phyloP scores from a whole-genome alignment of 2,329 filamentous ascomycete genomes.

The Whalleya microplaca region DNA sequence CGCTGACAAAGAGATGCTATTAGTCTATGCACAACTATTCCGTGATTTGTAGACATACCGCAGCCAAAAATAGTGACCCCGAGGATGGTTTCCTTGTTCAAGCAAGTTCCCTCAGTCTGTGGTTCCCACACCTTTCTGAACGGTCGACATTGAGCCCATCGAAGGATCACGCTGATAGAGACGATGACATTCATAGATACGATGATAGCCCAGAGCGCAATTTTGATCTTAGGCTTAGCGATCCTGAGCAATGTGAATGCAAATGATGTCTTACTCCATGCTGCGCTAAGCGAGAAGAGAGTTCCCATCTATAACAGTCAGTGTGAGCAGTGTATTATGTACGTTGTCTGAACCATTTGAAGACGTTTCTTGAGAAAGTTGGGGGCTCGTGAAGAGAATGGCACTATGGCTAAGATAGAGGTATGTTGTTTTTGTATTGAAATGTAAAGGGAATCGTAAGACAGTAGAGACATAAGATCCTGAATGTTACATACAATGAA shows the following conservation, averaged over 20 bases:
- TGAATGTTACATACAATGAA: conserved; percentile 13
- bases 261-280: conserved; percentile 46
- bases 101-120: conserved; percentile 16
- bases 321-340: neutral
- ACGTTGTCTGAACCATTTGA: neutral
- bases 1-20: conserved; percentile 12
- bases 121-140: conserved; percentile 16
- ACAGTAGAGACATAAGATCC: neutral
- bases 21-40: neutral
- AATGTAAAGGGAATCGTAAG: too few relatives aligned
- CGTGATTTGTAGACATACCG: conserved; percentile 8
- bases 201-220: conserved; percentile 39
- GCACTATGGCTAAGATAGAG: too few relatives aligned
- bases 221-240: conserved; percentile 30
- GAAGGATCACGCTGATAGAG: conserved; percentile 30
- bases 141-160: conserved; percentile 25
- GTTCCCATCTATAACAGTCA: conserved; percentile 23
- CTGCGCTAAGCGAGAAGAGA: conserved; percentile 38
- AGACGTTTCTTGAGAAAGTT: neutral
- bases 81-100: conserved; percentile 20
- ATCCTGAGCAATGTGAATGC: conserved; percentile 41
- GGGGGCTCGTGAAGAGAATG: too few relatives aligned
- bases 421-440: too few relatives aligned
- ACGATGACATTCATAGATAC: conserved; percentile 34
- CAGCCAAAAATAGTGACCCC: conserved; percentile 24